Conservation (phyloP, 805 yeast genomes). For the Suhomyces vadensis region DNA sequence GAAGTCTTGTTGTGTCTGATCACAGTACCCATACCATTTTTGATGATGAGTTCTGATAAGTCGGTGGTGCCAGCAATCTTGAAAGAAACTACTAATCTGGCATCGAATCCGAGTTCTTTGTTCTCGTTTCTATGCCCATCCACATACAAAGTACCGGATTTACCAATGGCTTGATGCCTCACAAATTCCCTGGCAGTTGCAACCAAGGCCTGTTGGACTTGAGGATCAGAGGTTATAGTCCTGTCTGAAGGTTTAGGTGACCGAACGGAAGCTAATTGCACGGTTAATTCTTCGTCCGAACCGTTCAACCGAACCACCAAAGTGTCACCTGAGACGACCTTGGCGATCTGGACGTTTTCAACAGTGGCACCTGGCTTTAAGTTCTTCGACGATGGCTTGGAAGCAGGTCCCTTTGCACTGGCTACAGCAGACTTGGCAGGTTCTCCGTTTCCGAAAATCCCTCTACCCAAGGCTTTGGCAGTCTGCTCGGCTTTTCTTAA, state of each 20-base stretch:
- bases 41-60: conserved; percentile 59
- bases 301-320: conserved; percentile 48
- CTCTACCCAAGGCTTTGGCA: conserved; percentile 60
- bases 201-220: conserved; percentile 51
- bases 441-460: conserved; percentile 52
- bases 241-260: conserved; percentile 70
- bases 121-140: conserved; percentile 66
- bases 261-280: conserved; percentile 74
- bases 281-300: conserved; percentile 56
- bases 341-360: conserved; percentile 54
- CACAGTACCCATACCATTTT: conserved; percentile 74
- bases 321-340: conserved; percentile 70
- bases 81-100: conserved; percentile 65
- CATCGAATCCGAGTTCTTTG: conserved; percentile 56
- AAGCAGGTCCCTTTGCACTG: conserved; percentile 11
- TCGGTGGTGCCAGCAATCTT: conserved; percentile 54
- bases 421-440: conserved; percentile 18
- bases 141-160: conserved; percentile 54
- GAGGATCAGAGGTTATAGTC: conserved; percentile 36
- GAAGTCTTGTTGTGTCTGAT: conserved; percentile 75
- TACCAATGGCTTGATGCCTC: conserved; percentile 69
- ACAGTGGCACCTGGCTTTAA: conserved; percentile 50
- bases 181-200: conserved; percentile 73
- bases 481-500: conserved; percentile 65
- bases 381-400: conserved; percentile 14